A percentile compares a stretch with the other conserved stretches of the same genome.
Conservation (phyloP, 106 monocot species). For the Acorus calamus region DNA sequence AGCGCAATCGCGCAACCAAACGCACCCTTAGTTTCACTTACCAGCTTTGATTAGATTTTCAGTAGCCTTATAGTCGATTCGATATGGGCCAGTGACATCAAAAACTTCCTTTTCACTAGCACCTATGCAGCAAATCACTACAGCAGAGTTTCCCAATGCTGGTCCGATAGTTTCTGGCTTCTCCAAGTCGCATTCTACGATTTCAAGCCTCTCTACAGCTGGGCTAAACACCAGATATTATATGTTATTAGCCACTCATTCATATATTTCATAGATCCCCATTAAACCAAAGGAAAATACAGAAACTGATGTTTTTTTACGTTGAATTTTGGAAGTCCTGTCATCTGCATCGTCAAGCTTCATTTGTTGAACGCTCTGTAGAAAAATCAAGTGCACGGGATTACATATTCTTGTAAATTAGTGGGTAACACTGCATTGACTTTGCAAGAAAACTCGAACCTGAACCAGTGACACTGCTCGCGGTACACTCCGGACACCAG, state of each 20-base stretch:
- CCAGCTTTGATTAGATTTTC: conserved; percentile 75
- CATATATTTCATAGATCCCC: neutral
- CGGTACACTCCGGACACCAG: conserved; percentile 59
- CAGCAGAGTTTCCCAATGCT: conserved; percentile 65
- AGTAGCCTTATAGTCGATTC: conserved; percentile 83
- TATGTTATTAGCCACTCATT: conserved; percentile 21
- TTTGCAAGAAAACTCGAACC: conserved; percentile 19
- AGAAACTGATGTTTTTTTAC: conserved; percentile 19
- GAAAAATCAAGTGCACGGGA: neutral
- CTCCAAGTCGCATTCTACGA: conserved; percentile 85
- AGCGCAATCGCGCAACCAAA: too few relatives aligned
- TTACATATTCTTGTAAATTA: neutral
- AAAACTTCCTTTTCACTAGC: conserved; percentile 88
- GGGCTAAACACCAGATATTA: conserved; percentile 62
- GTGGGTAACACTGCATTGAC: neutral
- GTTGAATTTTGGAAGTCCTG: conserved; percentile 33
- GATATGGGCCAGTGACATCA: conserved; percentile 87
- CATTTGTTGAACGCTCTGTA: conserved; percentile 67
- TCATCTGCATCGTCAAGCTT: conserved; percentile 26
- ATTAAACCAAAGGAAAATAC: neutral
- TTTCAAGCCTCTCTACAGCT: conserved; percentile 69
- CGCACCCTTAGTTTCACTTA: conserved; percentile 16
- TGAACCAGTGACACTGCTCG: conserved; percentile 60
- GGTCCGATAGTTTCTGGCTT: conserved; percentile 38
- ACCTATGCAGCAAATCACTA: conserved; percentile 90